Evolutionary conservation across 208 protist species (phyloP), one percentile per base, ranked within the genome.

Genomic region (Trichomonas tenax): DNA sequence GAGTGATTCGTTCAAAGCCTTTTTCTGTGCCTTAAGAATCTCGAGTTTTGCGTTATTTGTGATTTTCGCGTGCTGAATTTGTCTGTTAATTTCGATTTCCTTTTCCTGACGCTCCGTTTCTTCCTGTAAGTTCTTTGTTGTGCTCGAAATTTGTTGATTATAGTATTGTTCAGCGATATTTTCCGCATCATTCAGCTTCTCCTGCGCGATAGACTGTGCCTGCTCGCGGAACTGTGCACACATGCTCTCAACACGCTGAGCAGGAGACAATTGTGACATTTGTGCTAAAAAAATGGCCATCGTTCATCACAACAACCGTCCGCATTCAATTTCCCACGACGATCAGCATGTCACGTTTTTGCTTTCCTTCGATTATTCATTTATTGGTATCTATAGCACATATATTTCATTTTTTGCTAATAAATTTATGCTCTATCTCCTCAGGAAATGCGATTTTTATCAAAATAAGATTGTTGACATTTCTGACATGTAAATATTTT

Each of bases 11-110:
- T 93, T 41, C 11, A 93, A 26, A 40, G 86, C 86, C 44, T 93
- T 44, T 51, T 41, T 93, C 44, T 93, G 86, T 48, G 86, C 41
- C 34, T 93, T 93, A 14, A 93, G n/a, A 93, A 93, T 51, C 51
- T 93, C 86, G n/a, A 93, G 86, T 93, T 93, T 93, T 48, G 45
- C 86, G 44, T 93, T 93, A 26, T 93, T 93, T 38, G 41, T 34
- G 15, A 93, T 93, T 40, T 93, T 23, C 1, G 86, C 86, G 0
- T 93, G 3, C 1, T 38, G 40, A 44, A 93, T 93, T 38, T 40
- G 17, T 14, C 41, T 41, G 17, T 48, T 23, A 48, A 26, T 38
- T 51, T 93, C 26, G 45, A 93, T 51, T 51, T 93, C 44, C 3
- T 38, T 48, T 38, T 51, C 26, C n/a, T 93, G 14, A 38, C 86